Conservation (phyloP, 2,329 filamentous ascomycete genomes). For the Penicillium sp. region DNA sequence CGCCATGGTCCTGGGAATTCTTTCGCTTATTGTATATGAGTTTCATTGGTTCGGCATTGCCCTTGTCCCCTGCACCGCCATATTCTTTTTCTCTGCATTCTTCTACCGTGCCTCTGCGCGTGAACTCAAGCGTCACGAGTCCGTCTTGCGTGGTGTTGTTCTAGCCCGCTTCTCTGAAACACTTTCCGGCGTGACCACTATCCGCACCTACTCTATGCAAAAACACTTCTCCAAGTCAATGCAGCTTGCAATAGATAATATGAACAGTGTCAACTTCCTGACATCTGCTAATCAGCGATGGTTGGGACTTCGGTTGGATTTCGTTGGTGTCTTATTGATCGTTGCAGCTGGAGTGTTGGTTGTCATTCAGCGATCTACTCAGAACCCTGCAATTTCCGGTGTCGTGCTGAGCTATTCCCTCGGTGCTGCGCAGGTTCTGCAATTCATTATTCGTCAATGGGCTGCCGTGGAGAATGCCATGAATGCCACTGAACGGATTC, state of each 20-base stretch:
- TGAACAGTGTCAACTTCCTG: conserved; percentile 59
- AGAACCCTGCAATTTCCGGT: conserved; percentile 66
- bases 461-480: conserved; percentile 73
- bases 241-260: conserved; percentile 66
- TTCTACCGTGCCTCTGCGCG: conserved; percentile 66
- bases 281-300: conserved; percentile 70
- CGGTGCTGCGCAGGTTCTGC: conserved; percentile 50
- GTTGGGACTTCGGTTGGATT: conserved; percentile 72
- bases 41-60: background rate
- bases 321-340: conserved; percentile 70
- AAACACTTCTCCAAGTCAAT: conserved; percentile 67
- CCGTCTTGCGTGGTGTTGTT: conserved; percentile 71
- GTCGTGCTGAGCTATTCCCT: conserved; percentile 68
- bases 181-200: conserved; percentile 69
- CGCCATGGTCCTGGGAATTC: conserved; percentile 25
- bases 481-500: conserved; percentile 73
- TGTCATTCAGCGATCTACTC: conserved; percentile 60
- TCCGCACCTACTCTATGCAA: conserved; percentile 71
- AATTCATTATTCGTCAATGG: conserved; percentile 69
- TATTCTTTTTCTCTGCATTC: conserved; percentile 60
- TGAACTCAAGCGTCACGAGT: conserved; percentile 63
- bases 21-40: background rate
- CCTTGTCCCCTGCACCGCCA: conserved; percentile 49
- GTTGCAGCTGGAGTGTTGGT: conserved; percentile 65
- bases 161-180: conserved; percentile 76